Evolutionary conservation across 441 rosid species (phyloP).

Genomic region (Euphorbia corollata): DNA sequence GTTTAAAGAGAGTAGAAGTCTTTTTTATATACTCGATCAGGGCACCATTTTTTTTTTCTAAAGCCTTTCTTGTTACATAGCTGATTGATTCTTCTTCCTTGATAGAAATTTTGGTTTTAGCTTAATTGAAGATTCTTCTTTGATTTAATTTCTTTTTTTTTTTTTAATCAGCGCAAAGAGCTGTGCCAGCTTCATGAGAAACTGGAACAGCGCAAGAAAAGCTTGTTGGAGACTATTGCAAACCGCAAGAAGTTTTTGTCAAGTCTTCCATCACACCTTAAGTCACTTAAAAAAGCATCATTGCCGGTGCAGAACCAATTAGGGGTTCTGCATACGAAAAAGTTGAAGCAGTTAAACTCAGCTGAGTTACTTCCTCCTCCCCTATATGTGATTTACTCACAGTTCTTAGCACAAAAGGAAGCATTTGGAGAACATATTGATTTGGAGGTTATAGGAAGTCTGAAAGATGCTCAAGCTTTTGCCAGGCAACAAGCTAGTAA

Average conservation of each 20-base stretch:
- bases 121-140: not conserved
- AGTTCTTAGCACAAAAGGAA: conserved; percentile 72
- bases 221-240: conserved; percentile 62
- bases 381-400: conserved; percentile 73
- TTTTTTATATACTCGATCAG: too few species aligned
- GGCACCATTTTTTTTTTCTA: not conserved
- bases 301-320: conserved; percentile 82
- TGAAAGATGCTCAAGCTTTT: conserved; percentile 69
- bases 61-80: not conserved
- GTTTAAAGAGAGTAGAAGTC: too few species aligned
- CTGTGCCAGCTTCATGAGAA: conserved; percentile 61
- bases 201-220: conserved; percentile 59
- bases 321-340: conserved; percentile 61
- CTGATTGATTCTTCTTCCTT: not conserved
- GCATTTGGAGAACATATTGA: conserved; percentile 75
- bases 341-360: conserved; percentile 61
- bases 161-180: conserved; percentile 52
- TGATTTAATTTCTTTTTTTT: not conserved
- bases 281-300: conserved; percentile 84
- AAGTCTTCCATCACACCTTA: conserved; percentile 75
- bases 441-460: conserved; percentile 64
- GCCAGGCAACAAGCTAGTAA: conserved; percentile 65
- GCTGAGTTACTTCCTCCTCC: conserved; percentile 94
- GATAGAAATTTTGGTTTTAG: not conserved
- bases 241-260: conserved; percentile 79